Evolutionary conservation across 2,329 filamentous ascomycete genomes (phyloP).

Genomic region (Aureobasidium pullulans): DNA sequence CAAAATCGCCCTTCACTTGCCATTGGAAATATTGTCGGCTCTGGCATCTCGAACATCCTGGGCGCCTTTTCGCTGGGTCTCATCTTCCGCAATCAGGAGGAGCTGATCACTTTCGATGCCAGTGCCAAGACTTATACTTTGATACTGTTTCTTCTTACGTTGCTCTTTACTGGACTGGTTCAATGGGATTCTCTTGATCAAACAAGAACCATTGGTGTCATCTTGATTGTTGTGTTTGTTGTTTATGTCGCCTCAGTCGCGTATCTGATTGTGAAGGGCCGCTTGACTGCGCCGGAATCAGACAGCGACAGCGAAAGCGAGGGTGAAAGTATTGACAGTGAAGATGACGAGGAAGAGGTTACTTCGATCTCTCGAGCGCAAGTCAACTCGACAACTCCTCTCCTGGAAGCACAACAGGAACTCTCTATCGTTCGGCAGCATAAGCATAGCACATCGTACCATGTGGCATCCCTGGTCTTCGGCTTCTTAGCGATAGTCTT

Average conservation of each 20-base stretch:
- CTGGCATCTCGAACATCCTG: constrained; percentile 46
- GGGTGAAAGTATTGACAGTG: constrained; percentile 15
- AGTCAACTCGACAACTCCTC: background rate
- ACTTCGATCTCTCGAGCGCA: background rate
- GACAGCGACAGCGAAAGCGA: constrained; percentile 32
- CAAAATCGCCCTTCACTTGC: constrained; percentile 42
- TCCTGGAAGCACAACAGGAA: background rate
- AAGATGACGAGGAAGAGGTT: background rate
- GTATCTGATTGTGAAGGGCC: constrained; percentile 40
- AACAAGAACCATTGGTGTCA: constrained; percentile 28
- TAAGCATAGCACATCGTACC: constrained; percentile 21
- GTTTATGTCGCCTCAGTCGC: constrained; percentile 39
- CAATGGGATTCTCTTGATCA: background rate
- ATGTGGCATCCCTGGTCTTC: constrained; percentile 37
- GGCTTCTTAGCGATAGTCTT: constrained; percentile 39
- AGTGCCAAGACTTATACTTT: constrained; percentile 43
- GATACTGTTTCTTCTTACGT: constrained; percentile 37
- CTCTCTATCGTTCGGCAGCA: background rate
- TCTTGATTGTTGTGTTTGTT: constrained; percentile 37
- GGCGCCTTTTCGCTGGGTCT: constrained; percentile 50
- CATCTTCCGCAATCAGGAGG: constrained; percentile 31
- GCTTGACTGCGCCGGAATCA: constrained; percentile 35
- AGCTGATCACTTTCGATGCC: constrained; percentile 35
- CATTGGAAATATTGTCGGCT: constrained; percentile 49
- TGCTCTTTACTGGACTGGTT: constrained; percentile 25